A percentile compares a stretch with the other conserved stretches of the same genome.
Conservation (phyloP, 805 yeast species). For the Kazachstania kunashirensis region DNA sequence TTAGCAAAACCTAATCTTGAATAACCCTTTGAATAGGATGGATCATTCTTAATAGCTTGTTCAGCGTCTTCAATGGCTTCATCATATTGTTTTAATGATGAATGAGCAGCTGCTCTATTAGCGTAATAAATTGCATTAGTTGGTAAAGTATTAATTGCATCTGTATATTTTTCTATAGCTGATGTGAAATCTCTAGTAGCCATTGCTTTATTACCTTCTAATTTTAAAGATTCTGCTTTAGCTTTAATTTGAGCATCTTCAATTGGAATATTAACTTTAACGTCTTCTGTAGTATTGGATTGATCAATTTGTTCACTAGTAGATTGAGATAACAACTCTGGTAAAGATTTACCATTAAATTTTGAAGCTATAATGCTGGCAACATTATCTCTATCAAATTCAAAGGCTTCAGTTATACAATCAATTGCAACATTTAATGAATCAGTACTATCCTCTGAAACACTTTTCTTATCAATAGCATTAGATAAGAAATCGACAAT, state of each 20-base stretch:
- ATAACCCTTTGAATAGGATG: conserved; percentile 83
- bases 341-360: conserved; percentile 41
- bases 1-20: conserved; percentile 91
- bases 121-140: conserved; percentile 77
- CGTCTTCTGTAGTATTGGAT: conserved; percentile 27
- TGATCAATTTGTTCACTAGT: conserved; percentile 10
- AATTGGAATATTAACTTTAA: conserved; percentile 35
- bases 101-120: conserved; percentile 94
- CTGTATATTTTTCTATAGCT: conserved; percentile 72
- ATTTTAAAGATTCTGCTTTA: conserved; percentile 75
- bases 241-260: conserved; percentile 47
- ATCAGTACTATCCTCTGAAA: conserved; percentile 72
- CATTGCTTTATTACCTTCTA: conserved; percentile 86
- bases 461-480: conserved; percentile 49
- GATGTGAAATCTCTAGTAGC: conserved; percentile 57
- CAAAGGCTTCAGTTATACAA: conserved; percentile 82
- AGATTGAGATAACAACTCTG: conserved; percentile 33
- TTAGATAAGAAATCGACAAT: conserved; percentile 62
- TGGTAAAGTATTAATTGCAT: conserved; percentile 63
- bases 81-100: conserved; percentile 64
- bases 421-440: conserved; percentile 90
- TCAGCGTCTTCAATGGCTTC: conserved; percentile 79
- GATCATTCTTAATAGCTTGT: conserved; percentile 66
- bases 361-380: conserved; percentile 23
- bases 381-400: conserved; percentile 46